Evolutionary conservation across 192 early-diverging fungal genomes (phyloP), one percentile per base, ranked within the genome.

Genomic region (Linnemannia zychae): DNA sequence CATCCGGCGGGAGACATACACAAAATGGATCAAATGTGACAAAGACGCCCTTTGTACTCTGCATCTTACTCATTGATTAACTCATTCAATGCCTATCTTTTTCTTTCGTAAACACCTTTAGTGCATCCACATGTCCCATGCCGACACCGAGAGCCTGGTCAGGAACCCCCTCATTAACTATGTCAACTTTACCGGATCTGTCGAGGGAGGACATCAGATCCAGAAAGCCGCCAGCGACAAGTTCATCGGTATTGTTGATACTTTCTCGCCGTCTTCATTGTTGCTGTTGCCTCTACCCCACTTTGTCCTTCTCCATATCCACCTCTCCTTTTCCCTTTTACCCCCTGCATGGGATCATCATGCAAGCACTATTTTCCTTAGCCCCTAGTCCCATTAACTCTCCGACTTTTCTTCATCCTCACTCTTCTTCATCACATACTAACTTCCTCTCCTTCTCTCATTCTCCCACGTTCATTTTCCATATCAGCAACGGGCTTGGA

Each of bases 181-280:
- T 87, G 92, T 95, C 60, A 92, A 92, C 71, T 97, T 97, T 76
- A 97, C 96, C 1, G 96, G 96, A 34, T 95, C 93, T 5, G 92
- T 94, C 38, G 89, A 93, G 11, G 93, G 92, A 11, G 96, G 96
- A 4, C 88, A 89, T 33, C 90, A 93, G 74, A 93, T 96, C 68
- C 88, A 87, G 60, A 87, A 84, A 28, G 89, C 84, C 34, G 91
- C 92, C 73, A 92, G 81, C 66, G 72, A 80, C 22, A 91, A 89
- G 60, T 91, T 95, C 37, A 92, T 94, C 74, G 93, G 92, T 94
- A 87, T 20, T 13, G 50, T 11, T 50, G 36, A 7, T 34, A 48
- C 13, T 50, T n/a, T n/a, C 2, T 44, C 40, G 40, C 40, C 40
- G 40, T 44, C 40, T 3, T 3, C 40, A 9, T 44, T 48, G 31